A percentile compares a stretch with the other conserved stretches of the same genome.
Conservation (phyloP, 495 filamentous ascomycete genomes). For the Cudoniella acicularis region DNA sequence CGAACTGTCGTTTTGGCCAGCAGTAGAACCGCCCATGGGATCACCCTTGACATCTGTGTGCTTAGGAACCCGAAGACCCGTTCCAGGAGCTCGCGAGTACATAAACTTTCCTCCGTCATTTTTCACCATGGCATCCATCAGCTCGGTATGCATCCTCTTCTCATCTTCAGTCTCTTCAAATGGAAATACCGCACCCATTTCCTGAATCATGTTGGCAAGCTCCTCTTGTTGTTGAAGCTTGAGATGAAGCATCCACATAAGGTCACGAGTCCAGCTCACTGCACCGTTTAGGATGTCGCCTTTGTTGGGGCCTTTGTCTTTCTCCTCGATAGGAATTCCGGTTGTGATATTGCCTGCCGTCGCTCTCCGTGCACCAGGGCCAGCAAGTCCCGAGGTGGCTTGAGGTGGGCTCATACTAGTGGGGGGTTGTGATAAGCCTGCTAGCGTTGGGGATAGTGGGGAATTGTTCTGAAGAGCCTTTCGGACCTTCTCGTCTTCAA, state of each 20-base stretch:
- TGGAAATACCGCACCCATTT: constrained; percentile 68
- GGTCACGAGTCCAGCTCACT: constrained; percentile 92
- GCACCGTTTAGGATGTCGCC: constrained; percentile 97
- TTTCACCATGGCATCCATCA: constrained; percentile 77
- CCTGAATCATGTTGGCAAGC: constrained; percentile 66
- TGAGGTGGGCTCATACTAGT: constrained; percentile 61
- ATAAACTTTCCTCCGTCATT: constrained; percentile 67
- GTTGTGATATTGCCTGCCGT: constrained; percentile 82
- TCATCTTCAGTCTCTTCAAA: constrained; percentile 90
- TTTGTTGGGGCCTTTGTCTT: constrained; percentile 98
- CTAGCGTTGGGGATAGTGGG: constrained; percentile 75
- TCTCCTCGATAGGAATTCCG: constrained; percentile 88
- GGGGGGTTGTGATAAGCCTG: constrained; percentile 44
- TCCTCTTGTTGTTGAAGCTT: constrained; percentile 88
- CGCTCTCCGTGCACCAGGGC: constrained; percentile 77
- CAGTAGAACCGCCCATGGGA: constrained; percentile 40
- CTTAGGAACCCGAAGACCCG: constrained; percentile 83
- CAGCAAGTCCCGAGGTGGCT: constrained; percentile 86
- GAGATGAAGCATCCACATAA: constrained; percentile 91
- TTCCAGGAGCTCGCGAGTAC: constrained; percentile 82
- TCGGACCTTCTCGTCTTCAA: constrained; percentile 95
- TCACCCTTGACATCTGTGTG: constrained; percentile 91
- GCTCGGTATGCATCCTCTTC: constrained; percentile 88
- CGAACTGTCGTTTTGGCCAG: constrained; percentile 52
- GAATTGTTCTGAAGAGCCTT: constrained; percentile 91